Conservation (phyloP, 352 stramenopile genomes). For the Globisporangium parvum region DNA sequence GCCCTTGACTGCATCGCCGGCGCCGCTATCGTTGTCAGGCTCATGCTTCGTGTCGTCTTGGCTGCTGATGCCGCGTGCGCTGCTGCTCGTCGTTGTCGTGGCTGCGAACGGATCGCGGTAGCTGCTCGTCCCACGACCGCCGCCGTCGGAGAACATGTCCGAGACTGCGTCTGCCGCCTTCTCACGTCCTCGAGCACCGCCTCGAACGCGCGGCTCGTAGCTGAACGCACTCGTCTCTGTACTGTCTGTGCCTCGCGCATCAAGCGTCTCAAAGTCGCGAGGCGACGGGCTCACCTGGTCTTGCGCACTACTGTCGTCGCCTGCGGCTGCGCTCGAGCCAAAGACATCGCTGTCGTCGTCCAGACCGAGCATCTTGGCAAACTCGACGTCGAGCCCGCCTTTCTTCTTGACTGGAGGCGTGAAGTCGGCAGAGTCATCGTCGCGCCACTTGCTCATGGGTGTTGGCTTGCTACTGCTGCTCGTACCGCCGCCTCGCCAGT, state of each 20-base stretch:
- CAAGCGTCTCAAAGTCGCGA: no score
- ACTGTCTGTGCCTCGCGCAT: not conserved
- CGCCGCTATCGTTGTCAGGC: slow-evolving; percentile 5
- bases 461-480: slow-evolving; percentile 22
- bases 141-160: slow-evolving; percentile 1
- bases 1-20: slow-evolving; percentile 7
- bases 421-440: slow-evolving; percentile 20
- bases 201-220: slow-evolving; percentile 11
- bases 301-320: not conserved
- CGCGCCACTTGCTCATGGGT: slow-evolving; percentile 16
- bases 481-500: slow-evolving; percentile 7
- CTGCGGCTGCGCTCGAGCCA: not conserved
- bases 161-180: not conserved
- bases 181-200: slow-evolving; percentile 1
- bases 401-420: slow-evolving; percentile 31
- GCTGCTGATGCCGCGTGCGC: not conserved
- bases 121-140: not conserved
- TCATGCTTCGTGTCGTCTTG: not conserved
- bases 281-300: no score
- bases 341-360: slow-evolving; percentile 43
- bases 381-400: slow-evolving; percentile 45
- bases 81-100: not conserved
- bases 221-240: slow-evolving; percentile 1
- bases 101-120: slow-evolving; percentile 8
- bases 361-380: slow-evolving; percentile 56